phyloP scores from a whole-genome alignment of 768 basidiomycete species.

The Suillus alpinus region DNA sequence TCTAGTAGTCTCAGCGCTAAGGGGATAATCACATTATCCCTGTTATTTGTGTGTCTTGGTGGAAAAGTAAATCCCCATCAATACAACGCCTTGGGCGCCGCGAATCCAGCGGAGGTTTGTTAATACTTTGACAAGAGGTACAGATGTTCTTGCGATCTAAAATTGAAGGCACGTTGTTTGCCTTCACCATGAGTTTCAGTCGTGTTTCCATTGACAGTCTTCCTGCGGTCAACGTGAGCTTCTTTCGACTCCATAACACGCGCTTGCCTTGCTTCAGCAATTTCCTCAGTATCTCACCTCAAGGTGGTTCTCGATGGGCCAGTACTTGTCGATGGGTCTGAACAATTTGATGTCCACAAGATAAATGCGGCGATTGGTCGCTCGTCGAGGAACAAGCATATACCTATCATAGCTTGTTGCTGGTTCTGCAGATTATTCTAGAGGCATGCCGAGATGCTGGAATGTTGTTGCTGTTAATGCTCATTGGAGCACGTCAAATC shows the following conservation, averaged over 20 bases:
- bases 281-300: not conserved
- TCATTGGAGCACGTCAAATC: not conserved
- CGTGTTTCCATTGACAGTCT: constrained; percentile 1
- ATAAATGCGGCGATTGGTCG: not conserved
- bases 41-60: not conserved
- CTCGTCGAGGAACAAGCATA: not conserved
- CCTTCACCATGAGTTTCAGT: constrained; percentile 4
- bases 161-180: not conserved
- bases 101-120: not conserved
- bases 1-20: not conserved
- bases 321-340: not conserved
- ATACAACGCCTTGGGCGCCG: not conserved
- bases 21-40: not conserved
- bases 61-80: not conserved
- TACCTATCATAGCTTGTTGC: not conserved
- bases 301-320: not conserved
- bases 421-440: not conserved
- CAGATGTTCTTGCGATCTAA: not conserved
- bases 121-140: not conserved
- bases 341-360: not conserved
- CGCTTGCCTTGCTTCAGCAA: not conserved
- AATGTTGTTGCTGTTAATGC: not conserved
- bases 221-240: not conserved
- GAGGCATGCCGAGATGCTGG: not conserved
- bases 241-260: constrained; percentile 1